Percentiles rank a stretch among this genome's conserved stretches.
Conservation (phyloP, 345 rosid species). For the Euphorbia pulcherrima region DNA sequence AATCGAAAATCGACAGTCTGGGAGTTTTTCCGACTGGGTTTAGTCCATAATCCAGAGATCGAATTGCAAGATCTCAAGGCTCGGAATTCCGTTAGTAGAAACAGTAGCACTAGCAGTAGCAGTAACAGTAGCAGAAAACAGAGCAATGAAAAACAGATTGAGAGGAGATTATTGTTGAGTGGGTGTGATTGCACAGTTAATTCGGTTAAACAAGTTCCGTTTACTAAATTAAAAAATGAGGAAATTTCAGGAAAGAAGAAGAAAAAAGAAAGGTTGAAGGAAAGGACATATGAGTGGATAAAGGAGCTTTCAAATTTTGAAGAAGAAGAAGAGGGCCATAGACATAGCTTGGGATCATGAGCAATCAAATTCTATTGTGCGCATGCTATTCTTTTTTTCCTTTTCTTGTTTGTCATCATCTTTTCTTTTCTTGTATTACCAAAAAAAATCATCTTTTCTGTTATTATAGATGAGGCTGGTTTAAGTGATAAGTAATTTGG, state of each 20-base stretch:
- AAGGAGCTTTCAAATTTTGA: slow-evolving; percentile 65
- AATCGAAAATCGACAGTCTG: slow-evolving; percentile 53
- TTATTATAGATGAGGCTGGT: no score
- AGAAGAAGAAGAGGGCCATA: slow-evolving; percentile 21
- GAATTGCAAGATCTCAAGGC: slow-evolving; percentile 47
- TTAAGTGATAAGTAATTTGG: no score
- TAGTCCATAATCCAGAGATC: slow-evolving; percentile 77
- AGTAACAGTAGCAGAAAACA: slow-evolving; percentile 34
- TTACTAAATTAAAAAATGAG: slow-evolving; percentile 20
- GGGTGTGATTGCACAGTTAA: slow-evolving; percentile 45
- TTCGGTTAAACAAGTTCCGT: slow-evolving; percentile 47
- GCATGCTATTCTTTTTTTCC: slow-evolving; percentile 22
- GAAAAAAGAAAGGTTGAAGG: slow-evolving; percentile 50
- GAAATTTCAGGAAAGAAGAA: slow-evolving; percentile 15
- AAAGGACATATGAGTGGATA: slow-evolving; percentile 82
- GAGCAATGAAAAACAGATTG: slow-evolving; percentile 26
- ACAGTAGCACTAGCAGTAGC: slow-evolving; percentile 45
- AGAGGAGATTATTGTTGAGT: slow-evolving; percentile 22
- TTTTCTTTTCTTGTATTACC: slow-evolving; percentile 10
- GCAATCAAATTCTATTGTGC: slow-evolving; percentile 7
- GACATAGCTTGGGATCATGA: slow-evolving; percentile 15
- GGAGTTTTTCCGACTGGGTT: slow-evolving; percentile 62
- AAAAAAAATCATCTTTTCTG: no score
- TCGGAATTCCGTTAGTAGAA: slow-evolving; percentile 30
- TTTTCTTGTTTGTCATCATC: slow-evolving; percentile 18